Percentiles rank a stretch among this genome's conserved stretches.
phyloP scores from a whole-genome alignment of 345 rosid genomes.

The Euphorbia pulcherrima region DNA sequence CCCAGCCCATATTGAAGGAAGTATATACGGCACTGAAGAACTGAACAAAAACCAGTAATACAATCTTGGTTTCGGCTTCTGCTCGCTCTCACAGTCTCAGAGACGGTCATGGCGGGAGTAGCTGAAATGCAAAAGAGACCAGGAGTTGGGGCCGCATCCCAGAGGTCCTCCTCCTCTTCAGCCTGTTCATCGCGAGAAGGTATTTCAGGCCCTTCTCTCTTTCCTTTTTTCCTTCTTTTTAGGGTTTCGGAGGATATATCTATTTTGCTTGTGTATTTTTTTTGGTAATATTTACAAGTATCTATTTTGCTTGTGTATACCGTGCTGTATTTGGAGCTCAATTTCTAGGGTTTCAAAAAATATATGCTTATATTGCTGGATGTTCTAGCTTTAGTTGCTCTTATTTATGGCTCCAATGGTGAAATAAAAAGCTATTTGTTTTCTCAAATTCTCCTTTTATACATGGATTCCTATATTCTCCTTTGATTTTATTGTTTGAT shows the following conservation, averaged over 20 bases:
- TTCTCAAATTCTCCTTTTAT: background rate
- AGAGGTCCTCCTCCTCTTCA: slow-evolving; percentile 58
- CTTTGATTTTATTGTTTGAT: too few species aligned
- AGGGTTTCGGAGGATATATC: slow-evolving; percentile 23
- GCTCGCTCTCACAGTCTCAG: background rate
- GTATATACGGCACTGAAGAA: background rate
- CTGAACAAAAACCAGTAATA: background rate
- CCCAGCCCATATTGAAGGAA: background rate
- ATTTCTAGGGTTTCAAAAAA: background rate
- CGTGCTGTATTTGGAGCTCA: background rate
- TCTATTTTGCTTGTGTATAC: too few species aligned
- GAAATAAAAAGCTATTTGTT: background rate
- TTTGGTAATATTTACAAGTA: too few species aligned
- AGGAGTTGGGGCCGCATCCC: slow-evolving; percentile 45
- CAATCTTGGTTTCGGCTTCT: background rate
- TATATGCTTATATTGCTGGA: background rate
- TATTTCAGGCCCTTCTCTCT: slow-evolving; percentile 12
- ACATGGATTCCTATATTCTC: background rate
- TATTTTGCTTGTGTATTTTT: too few species aligned
- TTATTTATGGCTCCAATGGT: background rate
- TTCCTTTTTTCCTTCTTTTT: background rate
- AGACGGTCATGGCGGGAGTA: slow-evolving; percentile 48
- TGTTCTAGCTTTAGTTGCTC: background rate
- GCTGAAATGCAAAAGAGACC: slow-evolving; percentile 51
- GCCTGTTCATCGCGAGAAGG: slow-evolving; percentile 90